These are phyloP conservation scores for Nannochloropsis granulata DNA, from an alignment of 108 stramenopile genomes.

Conservation along the genomic window DNA sequence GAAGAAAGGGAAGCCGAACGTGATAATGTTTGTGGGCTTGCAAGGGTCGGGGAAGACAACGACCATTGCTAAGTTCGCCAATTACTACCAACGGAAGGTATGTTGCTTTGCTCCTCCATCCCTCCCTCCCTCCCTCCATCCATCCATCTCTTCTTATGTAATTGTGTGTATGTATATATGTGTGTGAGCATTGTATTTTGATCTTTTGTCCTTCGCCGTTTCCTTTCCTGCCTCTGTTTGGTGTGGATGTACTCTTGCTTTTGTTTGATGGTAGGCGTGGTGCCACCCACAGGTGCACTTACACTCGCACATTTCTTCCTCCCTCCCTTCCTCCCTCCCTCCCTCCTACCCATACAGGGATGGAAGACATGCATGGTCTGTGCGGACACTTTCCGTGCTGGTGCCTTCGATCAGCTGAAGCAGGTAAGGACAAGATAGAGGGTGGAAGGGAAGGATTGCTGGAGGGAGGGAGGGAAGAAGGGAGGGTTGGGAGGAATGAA, in stretches of 20 bases:
- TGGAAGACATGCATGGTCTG: constrained; percentile 69
- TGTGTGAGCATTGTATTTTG: no score
- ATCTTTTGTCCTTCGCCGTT: background rate
- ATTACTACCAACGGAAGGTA: constrained; percentile 55
- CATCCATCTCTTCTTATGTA: background rate
- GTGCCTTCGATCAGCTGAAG: constrained; percentile 95
- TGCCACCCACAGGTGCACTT: no score
- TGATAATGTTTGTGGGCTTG: constrained; percentile 89
- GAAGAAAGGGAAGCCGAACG: constrained; percentile 73
- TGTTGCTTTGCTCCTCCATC: background rate
- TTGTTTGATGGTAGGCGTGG: no score
- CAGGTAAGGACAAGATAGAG: constrained; percentile 37
- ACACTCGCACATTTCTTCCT: no score
- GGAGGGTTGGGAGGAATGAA: background rate
- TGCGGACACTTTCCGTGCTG: constrained; percentile 94
- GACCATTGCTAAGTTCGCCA: constrained; percentile 88
- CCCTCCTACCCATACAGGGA: background rate
- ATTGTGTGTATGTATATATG: no score
- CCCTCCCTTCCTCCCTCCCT: background rate
- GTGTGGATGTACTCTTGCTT: background rate
- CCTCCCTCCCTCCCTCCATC: background rate
- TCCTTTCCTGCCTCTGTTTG: background rate
- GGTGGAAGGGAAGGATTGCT: background rate
- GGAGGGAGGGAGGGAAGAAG: background rate
- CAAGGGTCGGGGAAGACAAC: constrained; percentile 97